phyloP scores from a whole-genome alignment of 1,284 basidiomycete genomes.

The Dichomitus squalens region DNA sequence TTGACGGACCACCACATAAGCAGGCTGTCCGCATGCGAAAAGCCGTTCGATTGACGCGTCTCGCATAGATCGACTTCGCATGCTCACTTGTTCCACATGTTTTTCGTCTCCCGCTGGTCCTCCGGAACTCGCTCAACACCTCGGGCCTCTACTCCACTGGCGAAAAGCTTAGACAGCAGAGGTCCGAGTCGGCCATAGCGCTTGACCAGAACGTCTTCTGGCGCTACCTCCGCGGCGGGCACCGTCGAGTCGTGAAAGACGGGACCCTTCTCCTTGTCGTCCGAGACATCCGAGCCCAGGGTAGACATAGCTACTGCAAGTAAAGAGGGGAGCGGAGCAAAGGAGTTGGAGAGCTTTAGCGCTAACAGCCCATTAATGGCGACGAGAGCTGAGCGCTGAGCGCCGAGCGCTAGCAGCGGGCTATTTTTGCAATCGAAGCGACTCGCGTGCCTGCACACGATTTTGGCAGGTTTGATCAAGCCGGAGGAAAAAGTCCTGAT shows the following conservation, averaged over 20 bases:
- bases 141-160: slow-evolving; percentile 50
- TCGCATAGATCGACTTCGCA: not conserved
- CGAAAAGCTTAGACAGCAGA: slow-evolving; percentile 42
- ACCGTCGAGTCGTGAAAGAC: slow-evolving; percentile 8
- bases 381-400: not conserved
- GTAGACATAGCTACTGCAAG: slow-evolving; percentile 19
- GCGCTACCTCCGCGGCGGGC: slow-evolving; percentile 19
- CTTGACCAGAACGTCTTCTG: slow-evolving; percentile 36
- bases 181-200: slow-evolving; percentile 42
- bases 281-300: slow-evolving; percentile 13
- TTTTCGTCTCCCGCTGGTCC: slow-evolving; percentile 45
- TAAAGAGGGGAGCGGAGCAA: not conserved
- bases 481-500: slow-evolving; percentile 12
- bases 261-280: slow-evolving; percentile 31
- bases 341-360: not conserved
- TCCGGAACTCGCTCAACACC: slow-evolving; percentile 56
- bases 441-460: not conserved
- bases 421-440: slow-evolving; percentile 26
- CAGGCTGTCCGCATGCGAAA: slow-evolving; percentile 33
- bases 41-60: not conserved
- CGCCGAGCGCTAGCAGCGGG: not conserved
- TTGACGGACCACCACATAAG: slow-evolving; percentile 58
- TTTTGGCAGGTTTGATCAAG: not conserved
- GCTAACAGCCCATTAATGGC: no score
- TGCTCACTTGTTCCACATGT: slow-evolving; percentile 52